Base-by-base conservation (phyloP, 208 protist genomes). In the Wallacemonas sp. region DNA sequence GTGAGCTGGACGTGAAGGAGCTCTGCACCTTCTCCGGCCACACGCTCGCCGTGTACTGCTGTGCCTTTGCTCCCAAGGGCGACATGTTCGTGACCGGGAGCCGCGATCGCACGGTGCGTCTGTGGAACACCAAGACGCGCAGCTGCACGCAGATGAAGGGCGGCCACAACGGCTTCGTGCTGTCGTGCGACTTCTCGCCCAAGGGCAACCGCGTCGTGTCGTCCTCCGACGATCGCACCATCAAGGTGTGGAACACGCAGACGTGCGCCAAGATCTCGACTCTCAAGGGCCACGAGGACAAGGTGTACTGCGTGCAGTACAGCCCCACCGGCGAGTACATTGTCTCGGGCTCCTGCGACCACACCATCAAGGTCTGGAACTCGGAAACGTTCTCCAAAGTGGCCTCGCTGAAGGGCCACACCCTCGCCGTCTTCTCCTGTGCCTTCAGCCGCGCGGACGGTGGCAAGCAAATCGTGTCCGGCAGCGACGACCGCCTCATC, bases 201-300 rank as follows among this genome's bases (percentile, higher is more conserved):
- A 89, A 87, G 62, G 84, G 88, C 38, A 92, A 92, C 65, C 84
- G 82, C 61, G 76, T 88, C 7, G 82, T 89, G 22, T 92, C 87
- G 22, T 86, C 86, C 22, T 83, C 84, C 1, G 87, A 91, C 29
- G 87, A 96, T 61, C 70, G 70, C 44, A 87, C 80, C 16, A 88
- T 92, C 63, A 93, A 91, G 67, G 65, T 96, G 31, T 96, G 91
- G 88, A 87, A 89, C 74, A 82, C 79, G 36, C 32, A 63, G 10
- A 89, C 80, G 29, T 86, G 74, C 71, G 69, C 57, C 63, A 96
- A 96, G 76, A 52, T 89, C 12, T 61, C 62, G 28, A 94, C 84
- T 16, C 76, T 98, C 31, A 98, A 98, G 71, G 96, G 92, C 7
- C 97, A 99, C 71, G 96, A 96, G 49, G 92, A 97, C 73, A 96